phyloP scores from a whole-genome alignment of 441 rosid species.

The Kokia cookei region DNA sequence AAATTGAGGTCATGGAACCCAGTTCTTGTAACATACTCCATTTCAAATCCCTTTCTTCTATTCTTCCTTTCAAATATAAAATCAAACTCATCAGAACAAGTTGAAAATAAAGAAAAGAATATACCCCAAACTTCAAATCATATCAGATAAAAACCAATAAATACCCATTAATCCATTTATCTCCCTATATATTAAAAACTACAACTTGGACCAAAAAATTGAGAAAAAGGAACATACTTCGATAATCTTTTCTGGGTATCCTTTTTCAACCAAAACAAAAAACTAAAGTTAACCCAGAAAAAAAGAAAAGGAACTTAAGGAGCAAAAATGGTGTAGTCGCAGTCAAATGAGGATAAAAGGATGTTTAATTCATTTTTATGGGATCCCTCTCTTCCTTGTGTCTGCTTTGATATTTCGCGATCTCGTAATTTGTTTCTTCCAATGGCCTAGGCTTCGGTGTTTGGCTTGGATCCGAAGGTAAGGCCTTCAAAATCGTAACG shows the following conservation, averaged over 20 bases:
- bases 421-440: neutral
- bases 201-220: neutral
- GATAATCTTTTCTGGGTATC: slow-evolving; percentile 8
- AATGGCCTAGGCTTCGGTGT: neutral
- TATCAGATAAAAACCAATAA: neutral
- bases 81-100: neutral
- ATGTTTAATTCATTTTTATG: neutral
- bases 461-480: slow-evolving; percentile 20
- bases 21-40: slow-evolving; percentile 49
- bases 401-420: neutral
- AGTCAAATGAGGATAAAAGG: neutral
- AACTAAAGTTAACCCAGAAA: slow-evolving; percentile 1
- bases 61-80: slow-evolving; percentile 8
- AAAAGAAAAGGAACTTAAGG: neutral
- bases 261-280: neutral
- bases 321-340: neutral
- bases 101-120: neutral
- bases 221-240: slow-evolving; percentile 10
- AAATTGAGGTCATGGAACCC: slow-evolving; percentile 49
- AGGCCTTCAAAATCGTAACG: slow-evolving; percentile 25
- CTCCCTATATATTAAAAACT: neutral
- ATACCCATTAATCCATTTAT: neutral
- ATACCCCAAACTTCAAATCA: neutral
- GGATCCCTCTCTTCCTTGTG: neutral
- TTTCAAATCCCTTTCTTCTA: slow-evolving; percentile 5